Evolutionary conservation across 2,329 filamentous ascomycete genomes (phyloP).

Genomic region (Colletotrichum eremochloae): DNA sequence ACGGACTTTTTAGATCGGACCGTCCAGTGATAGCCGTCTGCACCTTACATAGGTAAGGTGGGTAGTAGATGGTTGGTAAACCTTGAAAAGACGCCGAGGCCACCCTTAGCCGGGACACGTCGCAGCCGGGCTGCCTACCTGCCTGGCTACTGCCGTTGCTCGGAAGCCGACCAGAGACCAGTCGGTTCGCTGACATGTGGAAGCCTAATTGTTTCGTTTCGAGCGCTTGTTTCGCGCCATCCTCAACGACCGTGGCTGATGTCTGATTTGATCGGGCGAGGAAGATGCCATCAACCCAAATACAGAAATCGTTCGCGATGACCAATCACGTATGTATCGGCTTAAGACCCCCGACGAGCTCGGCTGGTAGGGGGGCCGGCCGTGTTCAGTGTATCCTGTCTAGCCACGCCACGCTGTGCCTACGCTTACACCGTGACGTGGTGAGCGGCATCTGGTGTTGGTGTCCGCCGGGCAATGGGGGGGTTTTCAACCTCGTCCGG

Average conservation of each 20-base stretch:
- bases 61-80: not conserved
- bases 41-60: not conserved
- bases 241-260: not conserved
- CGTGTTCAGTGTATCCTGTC: not conserved
- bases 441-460: conserved; percentile 18
- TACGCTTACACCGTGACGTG: conserved; percentile 14
- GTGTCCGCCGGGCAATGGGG: conserved; percentile 2
- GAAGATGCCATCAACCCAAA: not conserved
- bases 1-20: conserved; percentile 23
- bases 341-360: not conserved
- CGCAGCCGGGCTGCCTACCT: not conserved
- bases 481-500: not conserved
- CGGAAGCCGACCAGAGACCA: not conserved
- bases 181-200: conserved; percentile 28
- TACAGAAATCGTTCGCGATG: conserved; percentile 19
- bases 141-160: not conserved
- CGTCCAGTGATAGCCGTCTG: conserved; percentile 22
- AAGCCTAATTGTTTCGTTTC: conserved; percentile 23
- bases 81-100: not conserved
- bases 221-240: conserved; percentile 35
- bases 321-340: conserved; percentile 12
- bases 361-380: not conserved
- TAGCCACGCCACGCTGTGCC: conserved; percentile 22
- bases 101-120: conserved; percentile 29
- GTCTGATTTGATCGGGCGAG: not conserved